Percentiles rank a stretch among this genome's conserved stretches.
Evolutionary conservation across 2,329 filamentous ascomycete genomes (phyloP).

Genomic region (Aspergillus calidoustus): DNA sequence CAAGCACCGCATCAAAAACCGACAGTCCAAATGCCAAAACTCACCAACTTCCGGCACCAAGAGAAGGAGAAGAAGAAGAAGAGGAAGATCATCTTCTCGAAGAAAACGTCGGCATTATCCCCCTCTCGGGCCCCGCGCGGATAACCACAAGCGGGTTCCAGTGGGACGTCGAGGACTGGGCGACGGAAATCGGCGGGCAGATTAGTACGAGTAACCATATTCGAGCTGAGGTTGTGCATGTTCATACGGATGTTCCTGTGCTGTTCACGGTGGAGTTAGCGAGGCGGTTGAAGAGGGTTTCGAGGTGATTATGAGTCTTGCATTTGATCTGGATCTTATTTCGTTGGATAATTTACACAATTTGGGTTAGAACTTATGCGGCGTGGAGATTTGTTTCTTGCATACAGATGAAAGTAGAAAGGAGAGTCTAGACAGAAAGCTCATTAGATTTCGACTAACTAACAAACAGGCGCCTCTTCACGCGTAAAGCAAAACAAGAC

Average conservation of each 20-base stretch:
- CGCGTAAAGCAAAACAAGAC: slow-evolving; percentile 10
- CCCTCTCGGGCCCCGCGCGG: slow-evolving; percentile 75
- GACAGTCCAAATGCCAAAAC: background rate
- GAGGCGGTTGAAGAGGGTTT: slow-evolving; percentile 39
- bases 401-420: background rate
- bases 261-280: slow-evolving; percentile 75
- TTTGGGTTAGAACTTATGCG: background rate
- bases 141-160: slow-evolving; percentile 82
- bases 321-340: background rate
- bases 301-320: background rate
- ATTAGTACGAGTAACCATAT: slow-evolving; percentile 84
- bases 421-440: background rate
- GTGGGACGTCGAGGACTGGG: slow-evolving; percentile 88
- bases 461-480: background rate
- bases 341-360: background rate
- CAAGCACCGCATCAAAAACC: background rate
- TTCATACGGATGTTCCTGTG: slow-evolving; percentile 67
- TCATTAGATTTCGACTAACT: background rate
- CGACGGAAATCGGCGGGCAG: slow-evolving; percentile 73
- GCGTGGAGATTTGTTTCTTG: background rate
- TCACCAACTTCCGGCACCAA: background rate
- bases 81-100: slow-evolving; percentile 59
- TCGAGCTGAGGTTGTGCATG: slow-evolving; percentile 61
- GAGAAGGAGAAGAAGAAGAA: slow-evolving; percentile 14
- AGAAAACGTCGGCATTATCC: slow-evolving; percentile 84